These are phyloP conservation scores for Fusarium paranaense DNA, from an alignment of 2,329 filamentous ascomycete species.

Conservation along the genomic window DNA sequence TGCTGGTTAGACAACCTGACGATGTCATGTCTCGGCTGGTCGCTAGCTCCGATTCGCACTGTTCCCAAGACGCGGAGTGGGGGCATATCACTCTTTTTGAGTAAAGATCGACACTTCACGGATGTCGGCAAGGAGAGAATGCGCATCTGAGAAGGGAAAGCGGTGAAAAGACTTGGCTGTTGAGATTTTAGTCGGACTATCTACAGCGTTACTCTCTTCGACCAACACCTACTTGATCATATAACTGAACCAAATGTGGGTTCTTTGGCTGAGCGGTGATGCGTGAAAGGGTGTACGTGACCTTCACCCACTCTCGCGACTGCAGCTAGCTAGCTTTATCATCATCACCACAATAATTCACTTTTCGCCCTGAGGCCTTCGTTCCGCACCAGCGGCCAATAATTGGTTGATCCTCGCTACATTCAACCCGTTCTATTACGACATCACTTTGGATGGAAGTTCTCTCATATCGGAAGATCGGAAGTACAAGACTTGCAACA, in stretches of 20 bases:
- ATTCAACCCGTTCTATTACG: constrained; percentile 17
- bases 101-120: background rate
- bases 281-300: no score
- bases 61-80: background rate
- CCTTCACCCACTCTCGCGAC: no score
- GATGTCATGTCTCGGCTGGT: background rate
- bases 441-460: background rate
- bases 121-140: background rate
- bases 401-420: background rate
- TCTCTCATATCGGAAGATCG: background rate
- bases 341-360: no score
- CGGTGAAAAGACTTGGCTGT: background rate
- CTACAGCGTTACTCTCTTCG: background rate
- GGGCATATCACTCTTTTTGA: background rate
- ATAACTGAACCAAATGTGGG: background rate
- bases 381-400: background rate
- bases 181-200: background rate
- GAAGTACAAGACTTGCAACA: background rate
- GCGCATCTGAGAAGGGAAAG: background rate
- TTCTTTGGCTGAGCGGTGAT: background rate
- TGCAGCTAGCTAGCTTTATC: no score
- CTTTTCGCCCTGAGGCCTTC: no score
- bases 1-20: background rate
- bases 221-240: background rate
- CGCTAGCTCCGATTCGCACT: background rate